phyloP scores from a whole-genome alignment of 148 eudicot genomes.

The Rhododendron molle region DNA sequence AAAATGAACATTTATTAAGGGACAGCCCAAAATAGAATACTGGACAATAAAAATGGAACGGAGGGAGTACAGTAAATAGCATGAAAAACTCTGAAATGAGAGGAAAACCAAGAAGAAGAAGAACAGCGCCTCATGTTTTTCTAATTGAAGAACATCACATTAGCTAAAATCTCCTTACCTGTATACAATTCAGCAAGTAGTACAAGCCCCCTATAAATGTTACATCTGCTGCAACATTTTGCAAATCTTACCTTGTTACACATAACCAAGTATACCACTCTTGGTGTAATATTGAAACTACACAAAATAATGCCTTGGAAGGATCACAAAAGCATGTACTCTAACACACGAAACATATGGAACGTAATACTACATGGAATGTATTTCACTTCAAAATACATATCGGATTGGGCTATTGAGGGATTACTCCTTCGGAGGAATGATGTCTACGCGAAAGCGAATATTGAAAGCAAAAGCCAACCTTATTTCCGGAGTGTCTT shows the following conservation, averaged over 20 bases:
- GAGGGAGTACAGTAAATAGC: too few species aligned
- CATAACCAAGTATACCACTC: background rate
- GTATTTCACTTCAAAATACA: background rate
- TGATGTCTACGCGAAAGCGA: background rate
- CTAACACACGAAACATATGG: background rate
- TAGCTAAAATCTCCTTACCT: background rate
- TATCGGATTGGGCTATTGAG: background rate
- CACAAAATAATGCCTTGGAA: background rate
- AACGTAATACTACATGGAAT: background rate
- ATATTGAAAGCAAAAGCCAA: background rate
- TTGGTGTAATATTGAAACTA: background rate
- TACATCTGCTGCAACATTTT: background rate
- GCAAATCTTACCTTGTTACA: background rate
- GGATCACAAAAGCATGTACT: background rate
- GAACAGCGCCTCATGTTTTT: background rate
- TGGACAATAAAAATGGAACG: too few species aligned
- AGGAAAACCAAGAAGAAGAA: background rate
- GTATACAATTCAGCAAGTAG: slow-evolving; percentile 1
- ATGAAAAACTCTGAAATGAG: background rate
- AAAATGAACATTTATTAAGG: too few species aligned
- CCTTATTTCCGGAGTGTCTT: background rate
- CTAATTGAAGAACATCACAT: background rate
- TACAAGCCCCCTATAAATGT: background rate
- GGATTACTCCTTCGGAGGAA: background rate
- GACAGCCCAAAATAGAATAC: too few species aligned